These are phyloP conservation scores for Neckera pumila DNA, from an alignment of 225 moss, liverwort and hornwort genomes.

Conservation along the genomic window DNA sequence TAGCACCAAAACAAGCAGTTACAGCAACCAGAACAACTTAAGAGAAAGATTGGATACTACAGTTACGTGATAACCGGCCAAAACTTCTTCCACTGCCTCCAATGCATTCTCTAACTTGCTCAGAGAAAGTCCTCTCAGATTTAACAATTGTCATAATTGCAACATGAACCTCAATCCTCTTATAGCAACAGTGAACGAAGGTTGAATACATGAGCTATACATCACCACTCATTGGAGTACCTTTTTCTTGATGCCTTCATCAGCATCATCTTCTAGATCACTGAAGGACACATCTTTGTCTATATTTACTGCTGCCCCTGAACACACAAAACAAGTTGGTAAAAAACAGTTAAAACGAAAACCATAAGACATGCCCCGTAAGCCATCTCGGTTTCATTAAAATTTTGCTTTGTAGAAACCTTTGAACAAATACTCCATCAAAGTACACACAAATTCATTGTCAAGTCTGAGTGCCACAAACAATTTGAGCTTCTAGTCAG, in stretches of 20 bases:
- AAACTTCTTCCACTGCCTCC: constrained; percentile 52
- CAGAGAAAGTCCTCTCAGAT: constrained; percentile 8
- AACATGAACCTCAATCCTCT: constrained; percentile 8
- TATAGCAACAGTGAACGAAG: neutral
- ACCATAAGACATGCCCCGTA: neutral
- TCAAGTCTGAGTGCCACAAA: neutral
- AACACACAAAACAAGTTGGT: neutral
- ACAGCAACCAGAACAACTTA: constrained; percentile 51
- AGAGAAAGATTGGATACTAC: constrained; percentile 58
- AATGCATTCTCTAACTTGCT: constrained; percentile 54
- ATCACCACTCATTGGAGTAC: constrained; percentile 10
- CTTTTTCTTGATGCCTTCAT: constrained; percentile 31
- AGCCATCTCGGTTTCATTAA: neutral
- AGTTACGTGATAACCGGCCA: constrained; percentile 30
- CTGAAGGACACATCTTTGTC: constrained; percentile 96
- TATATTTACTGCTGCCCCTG: constrained; percentile 31
- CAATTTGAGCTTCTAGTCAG: neutral
- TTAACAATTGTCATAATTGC: constrained; percentile 2
- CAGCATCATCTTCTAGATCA: constrained; percentile 82
- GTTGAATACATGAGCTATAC: neutral
- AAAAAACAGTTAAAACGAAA: neutral
- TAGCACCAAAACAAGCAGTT: constrained; percentile 60
- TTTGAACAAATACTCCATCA: neutral
- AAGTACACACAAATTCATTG: neutral
- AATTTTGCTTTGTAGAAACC: neutral